These are phyloP conservation scores for Coccomyxa sp. DNA, from an alignment of 139 green algal genomes.

Conservation along the genomic window DNA sequence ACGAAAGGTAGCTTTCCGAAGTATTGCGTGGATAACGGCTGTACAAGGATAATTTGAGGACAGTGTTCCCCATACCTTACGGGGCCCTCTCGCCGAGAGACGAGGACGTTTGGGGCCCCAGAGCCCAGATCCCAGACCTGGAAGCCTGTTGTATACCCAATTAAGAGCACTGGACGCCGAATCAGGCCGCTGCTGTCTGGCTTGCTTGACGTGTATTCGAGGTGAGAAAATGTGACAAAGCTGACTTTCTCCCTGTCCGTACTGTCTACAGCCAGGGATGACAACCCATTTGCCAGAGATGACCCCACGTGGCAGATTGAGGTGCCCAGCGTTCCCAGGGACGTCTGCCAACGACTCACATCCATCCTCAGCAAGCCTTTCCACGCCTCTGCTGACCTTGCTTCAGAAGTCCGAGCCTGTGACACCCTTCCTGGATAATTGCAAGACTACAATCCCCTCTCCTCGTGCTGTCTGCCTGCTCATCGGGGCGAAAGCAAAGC, in stretches of 20 bases:
- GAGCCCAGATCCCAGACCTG: conserved; percentile 19
- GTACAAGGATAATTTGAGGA: no score
- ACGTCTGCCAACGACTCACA: background rate
- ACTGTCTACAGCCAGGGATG: background rate
- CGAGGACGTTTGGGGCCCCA: background rate
- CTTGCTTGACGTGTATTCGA: background rate
- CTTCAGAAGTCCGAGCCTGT: no score
- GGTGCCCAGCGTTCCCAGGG: background rate
- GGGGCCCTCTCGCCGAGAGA: background rate
- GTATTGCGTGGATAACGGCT: no score
- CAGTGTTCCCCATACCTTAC: background rate
- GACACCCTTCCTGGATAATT: no score
- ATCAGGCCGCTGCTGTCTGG: background rate
- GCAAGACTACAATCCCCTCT: no score
- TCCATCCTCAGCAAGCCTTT: no score
- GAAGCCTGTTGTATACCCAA: conserved; percentile 35
- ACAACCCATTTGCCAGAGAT: background rate
- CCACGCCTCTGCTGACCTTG: no score
- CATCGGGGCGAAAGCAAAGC: no score
- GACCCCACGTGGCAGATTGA: background rate
- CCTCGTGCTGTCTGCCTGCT: no score
- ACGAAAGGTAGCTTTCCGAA: no score
- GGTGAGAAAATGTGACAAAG: background rate
- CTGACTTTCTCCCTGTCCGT: background rate
- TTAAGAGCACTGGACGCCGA: conserved; percentile 17